Evolutionary conservation across 2,329 filamentous ascomycete genomes (phyloP).

Genomic region (Fusarium nodosum): DNA sequence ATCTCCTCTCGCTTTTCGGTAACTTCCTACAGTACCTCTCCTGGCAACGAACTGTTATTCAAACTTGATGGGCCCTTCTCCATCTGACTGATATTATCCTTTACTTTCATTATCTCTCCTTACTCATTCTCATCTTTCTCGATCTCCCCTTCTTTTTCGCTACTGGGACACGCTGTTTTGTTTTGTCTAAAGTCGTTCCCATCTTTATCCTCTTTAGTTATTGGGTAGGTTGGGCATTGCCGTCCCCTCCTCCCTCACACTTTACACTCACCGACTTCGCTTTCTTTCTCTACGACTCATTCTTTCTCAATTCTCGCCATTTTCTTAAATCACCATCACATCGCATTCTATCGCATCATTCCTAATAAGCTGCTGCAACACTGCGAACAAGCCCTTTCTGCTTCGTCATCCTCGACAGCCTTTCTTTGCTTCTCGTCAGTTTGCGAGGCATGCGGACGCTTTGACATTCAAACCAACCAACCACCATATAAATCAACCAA

Average conservation of each 20-base stretch:
- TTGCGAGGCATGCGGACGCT: constrained; percentile 30
- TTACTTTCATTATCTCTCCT: background rate
- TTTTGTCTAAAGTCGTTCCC: constrained; percentile 14
- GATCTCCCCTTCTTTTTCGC: background rate
- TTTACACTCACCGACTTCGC: constrained; percentile 35
- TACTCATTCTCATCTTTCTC: constrained; percentile 1
- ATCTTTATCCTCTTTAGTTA: constrained; percentile 32
- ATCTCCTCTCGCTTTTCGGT: constrained; percentile 25
- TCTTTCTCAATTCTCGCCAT: constrained; percentile 17
- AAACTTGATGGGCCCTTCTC: constrained; percentile 28
- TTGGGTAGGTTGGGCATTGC: constrained; percentile 29
- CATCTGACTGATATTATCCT: constrained; percentile 1
- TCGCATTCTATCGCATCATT: background rate
- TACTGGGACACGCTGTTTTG: constrained; percentile 18
- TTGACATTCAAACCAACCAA: constrained; percentile 28
- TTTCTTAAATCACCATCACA: constrained; percentile 15
- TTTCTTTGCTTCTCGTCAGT: constrained; percentile 19
- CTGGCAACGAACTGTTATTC: constrained; percentile 24
- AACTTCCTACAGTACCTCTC: background rate
- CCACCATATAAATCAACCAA: constrained; percentile 13
- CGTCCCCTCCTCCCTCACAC: constrained; percentile 3
- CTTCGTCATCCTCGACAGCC: constrained; percentile 25
- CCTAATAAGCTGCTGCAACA: constrained; percentile 2
- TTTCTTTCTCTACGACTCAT: constrained; percentile 23
- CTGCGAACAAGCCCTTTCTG: background rate